A percentile compares a stretch with the other conserved stretches of the same genome.
phyloP scores from a whole-genome alignment of 2,329 filamentous ascomycete genomes.

The Diaporthe amygdali region DNA sequence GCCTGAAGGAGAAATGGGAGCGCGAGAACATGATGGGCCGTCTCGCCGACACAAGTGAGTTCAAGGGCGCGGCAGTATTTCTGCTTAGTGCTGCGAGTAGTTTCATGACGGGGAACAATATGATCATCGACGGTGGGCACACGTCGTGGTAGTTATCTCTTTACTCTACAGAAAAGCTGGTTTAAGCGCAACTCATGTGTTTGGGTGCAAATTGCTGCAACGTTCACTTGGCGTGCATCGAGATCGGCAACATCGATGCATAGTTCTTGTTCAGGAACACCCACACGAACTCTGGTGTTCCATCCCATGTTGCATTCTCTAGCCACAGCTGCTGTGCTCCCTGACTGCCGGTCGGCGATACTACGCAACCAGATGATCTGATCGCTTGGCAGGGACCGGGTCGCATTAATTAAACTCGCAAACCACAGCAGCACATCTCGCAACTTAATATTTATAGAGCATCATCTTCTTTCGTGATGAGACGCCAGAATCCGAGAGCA shows the following conservation, averaged over 20 bases:
- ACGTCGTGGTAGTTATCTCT: conserved; percentile 51
- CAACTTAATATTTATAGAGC: neutral
- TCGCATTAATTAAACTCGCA: neutral
- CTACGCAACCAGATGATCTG: neutral
- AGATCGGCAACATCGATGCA: neutral
- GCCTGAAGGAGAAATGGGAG: conserved; percentile 65
- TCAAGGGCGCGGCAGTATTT: conserved; percentile 66
- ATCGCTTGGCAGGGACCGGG: neutral
- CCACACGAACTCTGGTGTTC: neutral
- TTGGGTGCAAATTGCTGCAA: neutral
- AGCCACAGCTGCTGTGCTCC: neutral
- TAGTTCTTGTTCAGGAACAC: neutral
- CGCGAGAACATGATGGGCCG: conserved; percentile 76
- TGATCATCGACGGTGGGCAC: conserved; percentile 63
- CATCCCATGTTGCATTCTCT: neutral
- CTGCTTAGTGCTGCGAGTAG: conserved; percentile 66
- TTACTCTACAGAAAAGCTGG: neutral
- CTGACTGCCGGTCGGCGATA: neutral
- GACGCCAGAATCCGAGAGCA: neutral
- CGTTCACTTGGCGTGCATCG: neutral
- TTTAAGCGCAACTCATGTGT: neutral
- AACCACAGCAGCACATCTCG: neutral
- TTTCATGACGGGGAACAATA: conserved; percentile 66
- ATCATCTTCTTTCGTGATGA: neutral
- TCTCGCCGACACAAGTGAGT: conserved; percentile 62